Conservation (phyloP, 257 asterid species). For the Solanum piurae region DNA sequence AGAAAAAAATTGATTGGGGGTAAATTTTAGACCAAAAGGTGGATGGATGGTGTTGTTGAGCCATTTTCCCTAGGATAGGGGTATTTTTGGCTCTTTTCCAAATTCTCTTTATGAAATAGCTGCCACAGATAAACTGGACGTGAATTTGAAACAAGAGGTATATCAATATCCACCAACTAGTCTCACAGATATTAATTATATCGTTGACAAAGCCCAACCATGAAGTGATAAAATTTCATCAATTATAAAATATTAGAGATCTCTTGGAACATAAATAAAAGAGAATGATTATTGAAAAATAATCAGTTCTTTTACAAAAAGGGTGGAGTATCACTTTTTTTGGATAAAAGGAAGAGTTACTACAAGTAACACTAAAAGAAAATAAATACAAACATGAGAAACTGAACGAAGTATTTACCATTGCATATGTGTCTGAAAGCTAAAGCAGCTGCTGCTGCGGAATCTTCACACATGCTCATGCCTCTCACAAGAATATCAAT, state of each 20-base stretch:
- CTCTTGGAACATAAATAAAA: neutral
- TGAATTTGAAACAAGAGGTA: neutral
- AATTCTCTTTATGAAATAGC: neutral
- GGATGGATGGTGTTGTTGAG: neutral
- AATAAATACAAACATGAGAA: neutral
- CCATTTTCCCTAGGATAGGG: neutral
- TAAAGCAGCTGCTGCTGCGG: conserved; percentile 94
- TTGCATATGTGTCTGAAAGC: conserved; percentile 91
- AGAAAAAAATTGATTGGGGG: neutral
- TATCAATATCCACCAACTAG: neutral
- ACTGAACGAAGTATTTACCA: conserved; percentile 30
- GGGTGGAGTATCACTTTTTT: neutral
- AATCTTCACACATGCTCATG: conserved; percentile 87
- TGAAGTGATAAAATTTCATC: neutral
- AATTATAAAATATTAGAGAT: neutral
- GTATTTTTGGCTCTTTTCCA: neutral
- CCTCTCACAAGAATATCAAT: conserved; percentile 88
- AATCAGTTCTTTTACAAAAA: neutral
- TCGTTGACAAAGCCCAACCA: neutral
- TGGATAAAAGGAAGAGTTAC: neutral
- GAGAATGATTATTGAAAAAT: neutral
- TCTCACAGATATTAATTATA: neutral
- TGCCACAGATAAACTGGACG: neutral
- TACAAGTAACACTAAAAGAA: neutral
- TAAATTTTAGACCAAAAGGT: neutral